phyloP scores from a whole-genome alignment of 2,329 filamentous ascomycete genomes.

The Xenoacremonium recifei region DNA sequence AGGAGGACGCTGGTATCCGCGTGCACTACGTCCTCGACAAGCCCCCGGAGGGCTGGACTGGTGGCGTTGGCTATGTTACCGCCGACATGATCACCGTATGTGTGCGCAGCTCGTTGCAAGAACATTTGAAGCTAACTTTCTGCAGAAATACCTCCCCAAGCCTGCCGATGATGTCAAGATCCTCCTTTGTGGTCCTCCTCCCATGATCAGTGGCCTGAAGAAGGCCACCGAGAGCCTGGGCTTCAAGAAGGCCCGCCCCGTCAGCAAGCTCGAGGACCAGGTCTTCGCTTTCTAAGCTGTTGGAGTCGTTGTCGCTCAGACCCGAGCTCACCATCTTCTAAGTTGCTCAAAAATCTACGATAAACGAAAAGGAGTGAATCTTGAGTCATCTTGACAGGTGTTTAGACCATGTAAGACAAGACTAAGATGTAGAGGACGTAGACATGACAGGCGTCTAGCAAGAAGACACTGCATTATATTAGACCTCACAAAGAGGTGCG shows the following conservation, averaged over 20 bases:
- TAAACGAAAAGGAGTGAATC: not conserved
- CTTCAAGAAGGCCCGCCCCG: constrained; percentile 86
- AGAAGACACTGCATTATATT: too few relatives aligned
- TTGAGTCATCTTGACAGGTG: not conserved
- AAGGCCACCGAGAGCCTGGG: constrained; percentile 88
- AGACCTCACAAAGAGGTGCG: not conserved
- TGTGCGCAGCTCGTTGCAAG: constrained; percentile 4
- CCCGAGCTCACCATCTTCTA: not conserved
- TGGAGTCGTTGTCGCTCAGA: not conserved
- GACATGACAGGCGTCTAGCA: not conserved
- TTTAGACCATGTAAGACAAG: constrained; percentile 1
- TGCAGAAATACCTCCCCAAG: constrained; percentile 74
- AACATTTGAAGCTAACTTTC: constrained; percentile 12
- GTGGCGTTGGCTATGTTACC: constrained; percentile 93
- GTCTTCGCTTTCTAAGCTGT: constrained; percentile 81
- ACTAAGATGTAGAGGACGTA: constrained; percentile 5
- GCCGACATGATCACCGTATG: constrained; percentile 88
- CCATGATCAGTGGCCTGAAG: constrained; percentile 97
- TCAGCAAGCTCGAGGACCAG: constrained; percentile 97
- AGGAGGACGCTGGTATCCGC: constrained; percentile 77
- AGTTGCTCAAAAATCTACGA: not conserved
- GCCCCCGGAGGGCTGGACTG: constrained; percentile 86
- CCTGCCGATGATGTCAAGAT: constrained; percentile 88
- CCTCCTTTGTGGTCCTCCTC: constrained; percentile 89
- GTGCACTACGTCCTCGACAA: constrained; percentile 97